A percentile compares a stretch with the other conserved stretches of the same genome.
Conservation (phyloP, 1,139 yeast species). For the Pneumocystis canis region DNA sequence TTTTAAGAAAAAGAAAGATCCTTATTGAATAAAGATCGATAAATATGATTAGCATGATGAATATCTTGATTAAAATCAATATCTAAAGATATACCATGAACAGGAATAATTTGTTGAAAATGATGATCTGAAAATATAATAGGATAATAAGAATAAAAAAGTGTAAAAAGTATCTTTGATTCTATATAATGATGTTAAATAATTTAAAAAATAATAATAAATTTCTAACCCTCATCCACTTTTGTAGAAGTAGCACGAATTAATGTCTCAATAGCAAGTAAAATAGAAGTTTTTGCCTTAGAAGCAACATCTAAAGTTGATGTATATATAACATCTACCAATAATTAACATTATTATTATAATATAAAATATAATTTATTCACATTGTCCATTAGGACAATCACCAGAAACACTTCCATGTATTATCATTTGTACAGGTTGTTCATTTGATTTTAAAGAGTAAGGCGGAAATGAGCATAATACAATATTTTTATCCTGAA, state of each 20-base stretch:
- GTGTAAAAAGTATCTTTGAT: background rate
- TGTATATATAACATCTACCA: background rate
- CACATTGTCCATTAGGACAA: conserved; percentile 64
- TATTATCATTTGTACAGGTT: conserved; percentile 72
- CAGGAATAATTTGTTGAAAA: background rate
- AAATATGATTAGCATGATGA: background rate
- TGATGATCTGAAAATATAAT: background rate
- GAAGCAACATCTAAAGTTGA: background rate
- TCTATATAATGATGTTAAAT: background rate
- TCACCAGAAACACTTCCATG: conserved; percentile 84
- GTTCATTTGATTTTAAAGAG: conserved; percentile 46
- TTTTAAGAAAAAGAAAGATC: background rate
- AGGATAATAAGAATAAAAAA: background rate
- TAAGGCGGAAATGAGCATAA: conserved; percentile 89
- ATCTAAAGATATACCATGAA: background rate
- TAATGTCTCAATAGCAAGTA: background rate
- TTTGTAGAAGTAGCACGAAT: background rate
- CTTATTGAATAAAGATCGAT: background rate
- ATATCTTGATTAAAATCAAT: background rate
- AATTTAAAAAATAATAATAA: background rate
- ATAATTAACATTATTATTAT: background rate
- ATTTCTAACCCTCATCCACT: background rate
- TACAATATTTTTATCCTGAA: conserved; percentile 59
- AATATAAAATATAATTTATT: background rate
- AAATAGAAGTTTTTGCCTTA: background rate